phyloP scores from a whole-genome alignment of 1,284 basidiomycete species.

The Paramarasmius palmivorus region DNA sequence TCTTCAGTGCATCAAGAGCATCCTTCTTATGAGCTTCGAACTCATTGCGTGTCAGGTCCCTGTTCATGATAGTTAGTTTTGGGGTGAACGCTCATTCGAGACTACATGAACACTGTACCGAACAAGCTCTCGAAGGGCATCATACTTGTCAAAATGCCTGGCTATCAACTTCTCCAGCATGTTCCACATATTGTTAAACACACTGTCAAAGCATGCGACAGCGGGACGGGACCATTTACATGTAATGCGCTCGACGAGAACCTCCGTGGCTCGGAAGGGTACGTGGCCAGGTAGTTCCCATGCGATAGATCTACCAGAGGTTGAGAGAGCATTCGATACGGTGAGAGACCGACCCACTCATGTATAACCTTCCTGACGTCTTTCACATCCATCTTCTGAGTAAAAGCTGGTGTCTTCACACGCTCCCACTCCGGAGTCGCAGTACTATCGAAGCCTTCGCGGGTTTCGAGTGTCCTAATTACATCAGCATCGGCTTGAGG shows the following conservation, averaged over 20 bases:
- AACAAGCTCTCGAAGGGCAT: slow-evolving; percentile 8
- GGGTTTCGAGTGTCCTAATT: slow-evolving; percentile 11
- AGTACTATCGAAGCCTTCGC: neutral
- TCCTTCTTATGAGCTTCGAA: slow-evolving; percentile 4
- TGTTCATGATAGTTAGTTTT: neutral
- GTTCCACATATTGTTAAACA: slow-evolving; percentile 18
- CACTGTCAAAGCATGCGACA: slow-evolving; percentile 36
- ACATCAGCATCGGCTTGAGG: neutral
- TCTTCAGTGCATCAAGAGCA: slow-evolving; percentile 2
- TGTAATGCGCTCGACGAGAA: slow-evolving; percentile 40
- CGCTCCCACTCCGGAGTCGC: neutral
- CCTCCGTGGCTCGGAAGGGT: slow-evolving; percentile 49
- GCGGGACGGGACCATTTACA: slow-evolving; percentile 41
- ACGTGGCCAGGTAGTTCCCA: slow-evolving; percentile 56
- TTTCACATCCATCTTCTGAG: slow-evolving; percentile 18
- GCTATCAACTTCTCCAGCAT: slow-evolving; percentile 9
- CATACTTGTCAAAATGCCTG: slow-evolving; percentile 9
- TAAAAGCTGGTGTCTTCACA: neutral
- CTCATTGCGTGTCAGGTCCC: neutral
- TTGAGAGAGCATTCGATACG: neutral
- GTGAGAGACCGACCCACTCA: slow-evolving; percentile 4
- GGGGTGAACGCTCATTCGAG: no score
- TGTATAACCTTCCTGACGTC: slow-evolving; percentile 36
- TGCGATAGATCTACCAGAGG: slow-evolving; percentile 36
- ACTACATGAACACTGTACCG: slow-evolving; percentile 1